Conservation (phyloP, 2,329 filamentous ascomycete species). For the Pestalotiopsis sp. region DNA sequence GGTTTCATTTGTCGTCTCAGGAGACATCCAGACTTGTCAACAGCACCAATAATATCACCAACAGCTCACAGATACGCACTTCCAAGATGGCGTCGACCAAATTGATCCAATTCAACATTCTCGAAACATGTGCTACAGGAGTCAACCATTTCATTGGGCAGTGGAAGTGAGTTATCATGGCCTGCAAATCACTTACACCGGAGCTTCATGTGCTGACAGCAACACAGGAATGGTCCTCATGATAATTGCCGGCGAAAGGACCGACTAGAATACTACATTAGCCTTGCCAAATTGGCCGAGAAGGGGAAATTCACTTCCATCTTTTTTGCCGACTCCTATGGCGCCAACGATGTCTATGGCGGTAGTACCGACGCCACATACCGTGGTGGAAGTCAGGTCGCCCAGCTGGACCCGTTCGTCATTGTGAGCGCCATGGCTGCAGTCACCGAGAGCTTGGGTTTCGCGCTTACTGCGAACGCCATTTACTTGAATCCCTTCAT, state of each 20-base stretch:
- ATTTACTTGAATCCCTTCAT: slow-evolving; percentile 1
- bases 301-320: neutral
- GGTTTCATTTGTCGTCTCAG: too few species aligned
- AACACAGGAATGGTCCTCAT: neutral
- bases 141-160: neutral
- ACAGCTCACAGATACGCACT: too few species aligned
- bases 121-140: neutral
- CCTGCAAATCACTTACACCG: neutral
- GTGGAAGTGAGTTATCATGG: neutral
- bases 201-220: neutral
- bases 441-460: neutral
- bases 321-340: neutral
- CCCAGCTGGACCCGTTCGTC: neutral
- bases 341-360: neutral
- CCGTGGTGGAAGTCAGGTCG: neutral
- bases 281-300: neutral
- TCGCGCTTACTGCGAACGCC: neutral
- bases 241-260: neutral
- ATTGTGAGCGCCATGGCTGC: neutral
- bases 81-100: neutral
- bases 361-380: neutral
- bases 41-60: too few species aligned
- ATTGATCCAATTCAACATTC: neutral
- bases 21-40: too few species aligned
- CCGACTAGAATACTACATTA: neutral